phyloP scores from a whole-genome alignment of 331 rosid species.

The Ulmus americana region DNA sequence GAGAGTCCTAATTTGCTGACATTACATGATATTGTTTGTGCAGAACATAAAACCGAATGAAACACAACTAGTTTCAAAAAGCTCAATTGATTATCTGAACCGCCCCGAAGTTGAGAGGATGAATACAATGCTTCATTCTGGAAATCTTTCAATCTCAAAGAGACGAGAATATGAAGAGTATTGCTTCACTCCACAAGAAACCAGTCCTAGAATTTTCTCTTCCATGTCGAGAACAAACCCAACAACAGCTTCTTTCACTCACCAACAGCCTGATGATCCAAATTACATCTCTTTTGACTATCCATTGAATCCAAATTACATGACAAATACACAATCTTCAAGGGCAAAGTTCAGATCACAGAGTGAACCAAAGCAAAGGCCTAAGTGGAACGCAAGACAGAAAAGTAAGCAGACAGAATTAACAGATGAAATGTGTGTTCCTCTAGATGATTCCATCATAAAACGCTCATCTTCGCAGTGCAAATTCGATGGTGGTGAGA shows the following conservation, averaged over 20 bases:
- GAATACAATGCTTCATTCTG: constrained; percentile 33
- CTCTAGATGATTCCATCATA: constrained; percentile 35
- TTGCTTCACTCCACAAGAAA: constrained; percentile 27
- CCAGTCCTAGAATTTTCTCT: constrained; percentile 31
- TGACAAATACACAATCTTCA: constrained; percentile 69
- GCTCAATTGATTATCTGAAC: constrained; percentile 45
- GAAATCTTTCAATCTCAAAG: constrained; percentile 33
- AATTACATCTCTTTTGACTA: constrained; percentile 22
- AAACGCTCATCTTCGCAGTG: constrained; percentile 32
- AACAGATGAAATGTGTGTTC: constrained; percentile 2
- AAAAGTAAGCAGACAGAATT: constrained; percentile 38
- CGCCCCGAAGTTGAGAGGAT: constrained; percentile 25
- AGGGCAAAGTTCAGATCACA: constrained; percentile 67
- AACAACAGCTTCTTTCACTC: constrained; percentile 22
- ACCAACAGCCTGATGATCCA: constrained; percentile 26
- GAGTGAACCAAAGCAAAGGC: constrained; percentile 89
- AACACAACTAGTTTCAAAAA: constrained; percentile 31
- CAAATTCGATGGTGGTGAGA: constrained; percentile 29
- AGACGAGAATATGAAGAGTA: constrained; percentile 26
- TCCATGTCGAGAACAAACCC: constrained; percentile 29
- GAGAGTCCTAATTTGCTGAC: background rate
- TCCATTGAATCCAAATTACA: constrained; percentile 52
- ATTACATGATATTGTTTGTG: constrained; percentile 7
- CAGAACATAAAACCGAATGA: constrained; percentile 43
- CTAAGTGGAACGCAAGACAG: constrained; percentile 28